phyloP scores from a whole-genome alignment of 768 basidiomycete species.

The Xerocomus brunneocitrinus region DNA sequence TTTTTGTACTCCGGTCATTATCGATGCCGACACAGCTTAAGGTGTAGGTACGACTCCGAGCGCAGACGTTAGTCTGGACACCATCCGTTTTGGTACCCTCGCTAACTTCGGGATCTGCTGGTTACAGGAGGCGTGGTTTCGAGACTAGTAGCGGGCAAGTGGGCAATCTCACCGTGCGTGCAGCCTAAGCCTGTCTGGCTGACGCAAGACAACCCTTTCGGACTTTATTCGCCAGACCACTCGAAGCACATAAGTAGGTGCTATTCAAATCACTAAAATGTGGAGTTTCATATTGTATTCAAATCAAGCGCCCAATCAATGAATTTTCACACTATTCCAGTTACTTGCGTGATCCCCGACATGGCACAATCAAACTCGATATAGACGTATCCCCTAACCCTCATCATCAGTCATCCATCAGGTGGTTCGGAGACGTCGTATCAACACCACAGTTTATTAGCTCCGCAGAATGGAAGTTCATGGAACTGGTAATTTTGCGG shows the following conservation, averaged over 20 bases:
- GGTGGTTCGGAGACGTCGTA: background rate
- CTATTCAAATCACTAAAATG: background rate
- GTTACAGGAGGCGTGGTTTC: too few relatives aligned
- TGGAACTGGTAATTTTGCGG: constrained; percentile 8
- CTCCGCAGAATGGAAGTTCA: constrained; percentile 23
- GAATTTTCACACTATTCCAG: background rate
- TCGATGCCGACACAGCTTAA: constrained; percentile 1
- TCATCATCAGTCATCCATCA: background rate
- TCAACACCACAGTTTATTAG: constrained; percentile 1
- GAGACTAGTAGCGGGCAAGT: too few relatives aligned
- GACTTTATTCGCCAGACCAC: background rate
- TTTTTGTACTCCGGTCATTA: background rate
- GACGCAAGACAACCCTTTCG: background rate
- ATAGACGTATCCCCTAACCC: background rate
- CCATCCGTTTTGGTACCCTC: too few relatives aligned
- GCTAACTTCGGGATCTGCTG: too few relatives aligned
- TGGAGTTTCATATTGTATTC: background rate
- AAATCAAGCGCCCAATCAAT: background rate
- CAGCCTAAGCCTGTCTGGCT: background rate
- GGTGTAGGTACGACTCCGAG: background rate
- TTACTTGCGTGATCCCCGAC: constrained; percentile 2
- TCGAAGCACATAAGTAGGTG: background rate
- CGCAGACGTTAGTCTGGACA: too few relatives aligned
- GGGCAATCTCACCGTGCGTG: background rate
- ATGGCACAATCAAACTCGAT: constrained; percentile 9